These are phyloP conservation scores for Cutaneotrichosporon sp. DNA, from an alignment of 1,284 basidiomycete genomes.

Conservation along the genomic window DNA sequence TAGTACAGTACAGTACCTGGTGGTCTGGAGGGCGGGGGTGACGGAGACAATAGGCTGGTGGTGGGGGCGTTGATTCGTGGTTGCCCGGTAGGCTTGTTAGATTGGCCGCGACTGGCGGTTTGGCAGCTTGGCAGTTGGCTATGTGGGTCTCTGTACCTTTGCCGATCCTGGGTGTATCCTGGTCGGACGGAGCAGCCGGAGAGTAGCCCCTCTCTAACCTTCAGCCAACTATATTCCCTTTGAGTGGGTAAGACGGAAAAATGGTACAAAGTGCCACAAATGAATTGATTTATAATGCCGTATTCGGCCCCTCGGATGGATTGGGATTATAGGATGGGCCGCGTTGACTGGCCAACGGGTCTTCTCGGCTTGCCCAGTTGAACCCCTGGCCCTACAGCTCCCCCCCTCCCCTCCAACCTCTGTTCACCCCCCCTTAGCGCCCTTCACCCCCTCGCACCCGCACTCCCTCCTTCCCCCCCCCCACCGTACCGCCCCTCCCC, in stretches of 20 bases:
- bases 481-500: conserved; percentile 11
- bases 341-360: background rate
- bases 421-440: background rate
- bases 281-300: background rate
- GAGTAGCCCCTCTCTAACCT: no score
- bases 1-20: no score
- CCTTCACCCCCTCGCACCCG: background rate
- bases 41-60: no score
- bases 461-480: conserved; percentile 5
- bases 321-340: background rate
- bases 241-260: background rate
- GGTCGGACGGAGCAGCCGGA: no score
- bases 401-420: background rate
- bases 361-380: background rate
- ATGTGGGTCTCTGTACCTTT: no score
- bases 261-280: background rate
- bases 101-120: no score
- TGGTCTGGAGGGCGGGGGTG: no score
- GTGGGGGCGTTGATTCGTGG: no score
- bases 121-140: no score
- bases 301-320: no score
- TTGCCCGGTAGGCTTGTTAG: no score
- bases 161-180: no score
- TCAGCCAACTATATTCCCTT: background rate
- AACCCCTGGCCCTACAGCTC: background rate